Conservation (phyloP, 129 eudicot genomes). For the Rutidosis leptorrhynchoides region DNA sequence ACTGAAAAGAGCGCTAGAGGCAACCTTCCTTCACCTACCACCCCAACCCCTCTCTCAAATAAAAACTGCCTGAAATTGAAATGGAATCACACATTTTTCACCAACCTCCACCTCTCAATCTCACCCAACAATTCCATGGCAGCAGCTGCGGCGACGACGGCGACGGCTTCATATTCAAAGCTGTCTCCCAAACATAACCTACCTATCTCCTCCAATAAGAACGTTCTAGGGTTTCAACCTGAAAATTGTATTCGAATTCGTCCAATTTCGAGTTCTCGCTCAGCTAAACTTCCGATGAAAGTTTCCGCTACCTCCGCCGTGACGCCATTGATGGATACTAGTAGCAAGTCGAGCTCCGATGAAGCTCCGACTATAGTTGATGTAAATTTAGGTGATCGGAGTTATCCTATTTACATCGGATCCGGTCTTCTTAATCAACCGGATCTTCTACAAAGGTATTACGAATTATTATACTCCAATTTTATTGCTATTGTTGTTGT, state of each 20-base stretch:
- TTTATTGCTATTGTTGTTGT: background rate
- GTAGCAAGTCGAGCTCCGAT: conserved; percentile 23
- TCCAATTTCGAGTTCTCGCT: conserved; percentile 19
- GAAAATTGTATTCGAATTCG: conserved; percentile 18
- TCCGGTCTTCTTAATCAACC: conserved; percentile 83
- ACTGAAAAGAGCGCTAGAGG: background rate
- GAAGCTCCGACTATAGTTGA: conserved; percentile 59
- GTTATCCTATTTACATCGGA: conserved; percentile 97
- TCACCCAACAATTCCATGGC: conserved; percentile 23
- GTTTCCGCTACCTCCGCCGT: conserved; percentile 45
- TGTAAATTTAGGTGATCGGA: conserved; percentile 91
- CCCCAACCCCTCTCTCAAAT: conserved; percentile 11
- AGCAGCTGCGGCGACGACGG: conserved; percentile 17
- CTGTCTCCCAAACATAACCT: conserved; percentile 27
- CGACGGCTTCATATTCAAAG: conserved; percentile 23
- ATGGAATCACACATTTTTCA: conserved; percentile 19
- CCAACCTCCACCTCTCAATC: conserved; percentile 20
- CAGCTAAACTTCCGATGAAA: conserved; percentile 22
- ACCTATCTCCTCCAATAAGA: conserved; percentile 10
- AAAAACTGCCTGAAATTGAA: background rate
- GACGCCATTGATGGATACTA: conserved; percentile 38
- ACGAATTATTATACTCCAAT: background rate
- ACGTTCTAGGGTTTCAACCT: conserved; percentile 23
- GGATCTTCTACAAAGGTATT: conserved; percentile 73
- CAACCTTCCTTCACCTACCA: conserved; percentile 18